Conservation (phyloP, 2,329 filamentous ascomycete genomes). For the Colletotrichum sp. region DNA sequence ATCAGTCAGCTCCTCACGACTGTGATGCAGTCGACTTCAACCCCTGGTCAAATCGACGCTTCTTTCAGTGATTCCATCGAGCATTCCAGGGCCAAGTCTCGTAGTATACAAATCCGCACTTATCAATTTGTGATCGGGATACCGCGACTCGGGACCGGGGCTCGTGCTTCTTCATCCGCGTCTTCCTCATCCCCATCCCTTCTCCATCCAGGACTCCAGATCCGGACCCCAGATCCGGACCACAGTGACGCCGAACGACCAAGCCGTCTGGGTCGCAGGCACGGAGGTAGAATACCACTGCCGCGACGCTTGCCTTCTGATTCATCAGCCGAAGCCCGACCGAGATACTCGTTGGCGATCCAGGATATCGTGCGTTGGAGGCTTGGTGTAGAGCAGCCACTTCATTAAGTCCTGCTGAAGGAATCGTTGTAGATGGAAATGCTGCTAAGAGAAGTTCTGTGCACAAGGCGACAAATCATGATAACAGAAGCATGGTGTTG, state of each 20-base stretch:
- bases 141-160: not conserved
- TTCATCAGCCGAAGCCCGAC: not conserved
- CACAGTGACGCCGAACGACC: not conserved
- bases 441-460: not conserved
- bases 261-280: not conserved
- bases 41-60: not conserved
- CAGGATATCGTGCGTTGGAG: not conserved
- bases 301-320: not conserved
- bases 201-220: not conserved
- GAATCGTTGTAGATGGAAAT: not conserved
- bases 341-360: not conserved
- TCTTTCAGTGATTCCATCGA: not conserved
- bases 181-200: not conserved
- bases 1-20: not conserved
- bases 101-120: not conserved
- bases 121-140: not conserved
- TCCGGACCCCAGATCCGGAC: not conserved
- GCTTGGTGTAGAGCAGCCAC: not conserved
- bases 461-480: not conserved
- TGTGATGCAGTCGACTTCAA: not conserved
- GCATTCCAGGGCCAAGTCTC: not conserved
- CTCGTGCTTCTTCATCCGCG: not conserved
- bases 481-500: not conserved
- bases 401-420: not conserved
- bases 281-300: not conserved